A percentile compares a stretch with the other conserved stretches of the same genome.
phyloP scores from a whole-genome alignment of 176 grass and related monocot genomes.

The Echinochloa phyllopogon region DNA sequence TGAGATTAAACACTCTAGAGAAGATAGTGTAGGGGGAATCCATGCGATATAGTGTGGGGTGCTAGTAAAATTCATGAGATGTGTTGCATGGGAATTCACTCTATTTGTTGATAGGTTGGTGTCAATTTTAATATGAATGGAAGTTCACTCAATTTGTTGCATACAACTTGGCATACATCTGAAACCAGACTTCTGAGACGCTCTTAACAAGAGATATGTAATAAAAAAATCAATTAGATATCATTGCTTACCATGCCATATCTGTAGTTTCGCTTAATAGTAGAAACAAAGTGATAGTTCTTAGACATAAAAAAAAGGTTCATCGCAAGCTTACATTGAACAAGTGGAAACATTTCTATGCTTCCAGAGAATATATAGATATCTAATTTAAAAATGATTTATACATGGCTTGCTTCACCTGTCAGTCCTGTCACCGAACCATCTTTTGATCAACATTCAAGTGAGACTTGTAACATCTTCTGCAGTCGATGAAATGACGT shows the following conservation, averaged over 20 bases:
- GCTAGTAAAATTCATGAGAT: no score
- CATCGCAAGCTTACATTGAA: not conserved
- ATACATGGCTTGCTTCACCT: conserved; percentile 28
- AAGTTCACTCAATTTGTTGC: not conserved
- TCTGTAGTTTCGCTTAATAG: not conserved
- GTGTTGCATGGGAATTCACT: no score
- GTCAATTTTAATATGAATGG: not conserved
- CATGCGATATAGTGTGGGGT: no score
- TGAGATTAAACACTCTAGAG: no score
- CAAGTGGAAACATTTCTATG: not conserved
- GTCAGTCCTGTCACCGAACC: conserved; percentile 5
- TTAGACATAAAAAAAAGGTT: not conserved
- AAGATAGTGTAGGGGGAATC: no score
- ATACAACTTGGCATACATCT: not conserved
- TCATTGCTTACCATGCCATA: not conserved
- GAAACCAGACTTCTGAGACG: not conserved
- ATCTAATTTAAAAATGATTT: conserved; percentile 38
- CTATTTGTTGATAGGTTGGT: not conserved
- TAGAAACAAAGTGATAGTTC: not conserved
- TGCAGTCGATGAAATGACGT: not conserved
- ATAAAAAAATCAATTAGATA: not conserved
- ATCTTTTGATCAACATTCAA: conserved; percentile 3
- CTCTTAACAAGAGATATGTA: not conserved
- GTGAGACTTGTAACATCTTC: not conserved
- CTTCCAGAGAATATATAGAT: not conserved